These are phyloP conservation scores for Phyllostachys edulis DNA, from an alignment of 176 grass and related monocot genomes.

Conservation along the genomic window DNA sequence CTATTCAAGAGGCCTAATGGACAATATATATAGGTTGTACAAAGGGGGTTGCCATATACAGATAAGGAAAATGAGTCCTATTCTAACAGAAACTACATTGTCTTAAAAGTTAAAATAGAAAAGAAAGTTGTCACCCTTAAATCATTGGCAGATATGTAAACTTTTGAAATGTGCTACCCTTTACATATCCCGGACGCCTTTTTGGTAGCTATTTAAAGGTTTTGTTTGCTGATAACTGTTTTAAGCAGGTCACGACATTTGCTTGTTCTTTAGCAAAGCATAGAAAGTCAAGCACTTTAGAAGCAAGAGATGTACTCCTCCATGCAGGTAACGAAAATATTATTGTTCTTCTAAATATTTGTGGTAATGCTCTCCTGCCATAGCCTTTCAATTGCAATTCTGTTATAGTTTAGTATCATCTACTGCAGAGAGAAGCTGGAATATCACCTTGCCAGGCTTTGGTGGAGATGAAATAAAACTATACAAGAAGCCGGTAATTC, in stretches of 20 bases:
- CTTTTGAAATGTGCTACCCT: background rate
- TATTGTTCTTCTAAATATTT: constrained; percentile 28
- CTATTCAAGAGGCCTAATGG: too few relatives aligned
- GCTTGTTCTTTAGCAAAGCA: constrained; percentile 97
- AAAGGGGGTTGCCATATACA: too few relatives aligned
- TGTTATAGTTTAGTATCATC: constrained; percentile 18
- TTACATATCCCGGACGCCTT: background rate
- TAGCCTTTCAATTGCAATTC: constrained; percentile 17
- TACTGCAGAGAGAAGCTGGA: constrained; percentile 86
- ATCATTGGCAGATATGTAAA: background rate
- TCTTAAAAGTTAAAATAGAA: background rate
- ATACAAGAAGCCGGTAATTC: constrained; percentile 88
- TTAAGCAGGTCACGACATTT: constrained; percentile 76
- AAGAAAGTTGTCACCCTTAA: background rate
- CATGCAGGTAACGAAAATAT: constrained; percentile 69
- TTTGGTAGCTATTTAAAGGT: background rate
- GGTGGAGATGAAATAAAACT: constrained; percentile 92
- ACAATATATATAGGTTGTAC: too few relatives aligned
- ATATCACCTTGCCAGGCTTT: constrained; percentile 85
- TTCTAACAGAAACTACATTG: too few relatives aligned
- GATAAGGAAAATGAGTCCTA: too few relatives aligned
- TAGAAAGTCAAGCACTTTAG: constrained; percentile 81
- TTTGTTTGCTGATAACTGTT: constrained; percentile 28
- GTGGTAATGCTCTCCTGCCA: background rate
- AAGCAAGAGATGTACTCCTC: constrained; percentile 93